Evolutionary conservation across 495 filamentous ascomycete genomes (phyloP), one percentile per base, ranked within the genome.

Genomic region (Polyplosphaeria fusca): DNA sequence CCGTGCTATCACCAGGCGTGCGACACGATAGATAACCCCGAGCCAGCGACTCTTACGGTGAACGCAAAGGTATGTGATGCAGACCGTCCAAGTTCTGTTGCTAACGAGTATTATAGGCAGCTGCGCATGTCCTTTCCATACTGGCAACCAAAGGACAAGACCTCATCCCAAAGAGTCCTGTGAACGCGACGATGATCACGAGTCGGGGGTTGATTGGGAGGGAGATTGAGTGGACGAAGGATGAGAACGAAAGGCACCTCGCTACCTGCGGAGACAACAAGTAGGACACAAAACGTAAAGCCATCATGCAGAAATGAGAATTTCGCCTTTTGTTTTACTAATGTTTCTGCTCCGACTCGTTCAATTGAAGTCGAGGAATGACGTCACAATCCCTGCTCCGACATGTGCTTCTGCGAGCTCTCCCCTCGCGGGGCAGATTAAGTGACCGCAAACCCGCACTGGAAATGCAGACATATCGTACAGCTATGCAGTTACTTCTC

Each of bases 21-120:
- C 3, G 86, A 89, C 66, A 77, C 76, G 45, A 58, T 84, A 30
- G 68, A 69, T 35, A 88, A 89, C 65, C 67, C 86, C 18, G 77
- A 79, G 56, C 62, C 74, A 20, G 76, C 76, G 13, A 83, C 84
- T 5, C 87, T 81, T 66, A 60, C 82, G 41, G 58, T 82, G 46
- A 86, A 85, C 58, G 74, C 77, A 13, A 76, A 80, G 74, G 82
- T 49, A 39, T 28, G 39, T 4, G 13, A 5, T 35, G 63, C 73
- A 25, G 58, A 68, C 14, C 18, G 57, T 61, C 23, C 30, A 50
- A 30, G 54, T 58, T 67, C 71, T 0, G 71, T 61, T 53, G 63
- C 72, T 14, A 70, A 76, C 35, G 50, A 64, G 37, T 67, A 22
- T 25, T 14, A 16, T 51, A 69, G 69, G 71, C 71, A 37, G 74